phyloP scores from a whole-genome alignment of 2,329 filamentous ascomycete genomes.

The Claviceps sp. region DNA sequence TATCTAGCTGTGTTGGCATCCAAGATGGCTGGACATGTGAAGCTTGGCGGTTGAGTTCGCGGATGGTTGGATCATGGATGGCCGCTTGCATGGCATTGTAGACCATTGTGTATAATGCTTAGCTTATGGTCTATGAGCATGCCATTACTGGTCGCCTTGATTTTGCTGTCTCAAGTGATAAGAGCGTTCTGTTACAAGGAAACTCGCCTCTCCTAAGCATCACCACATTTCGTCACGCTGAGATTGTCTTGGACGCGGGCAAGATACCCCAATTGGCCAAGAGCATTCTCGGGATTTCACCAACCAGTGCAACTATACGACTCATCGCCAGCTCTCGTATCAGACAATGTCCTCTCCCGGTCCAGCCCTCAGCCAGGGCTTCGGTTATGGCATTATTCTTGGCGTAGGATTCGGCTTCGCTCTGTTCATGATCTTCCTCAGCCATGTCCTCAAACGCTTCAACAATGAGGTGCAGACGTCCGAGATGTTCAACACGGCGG shows the following conservation, averaged over 20 bases:
- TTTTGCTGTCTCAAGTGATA: too few relatives aligned
- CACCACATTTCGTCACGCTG: too few relatives aligned
- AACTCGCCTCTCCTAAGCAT: too few relatives aligned
- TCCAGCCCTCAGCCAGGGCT: constrained; percentile 41
- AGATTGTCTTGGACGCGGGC: too few relatives aligned
- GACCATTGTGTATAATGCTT: neutral
- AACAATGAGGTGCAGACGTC: constrained; percentile 66
- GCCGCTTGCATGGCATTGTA: neutral
- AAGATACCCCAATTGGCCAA: too few relatives aligned
- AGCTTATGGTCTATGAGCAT: neutral
- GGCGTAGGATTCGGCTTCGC: constrained; percentile 64
- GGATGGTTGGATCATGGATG: neutral
- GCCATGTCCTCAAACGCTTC: constrained; percentile 52
- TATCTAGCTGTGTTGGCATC: neutral
- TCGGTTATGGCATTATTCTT: constrained; percentile 67
- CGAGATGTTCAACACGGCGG: constrained; percentile 85
- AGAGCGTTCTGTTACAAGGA: too few relatives aligned
- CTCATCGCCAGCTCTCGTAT: neutral
- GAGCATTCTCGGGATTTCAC: too few relatives aligned
- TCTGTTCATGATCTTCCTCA: constrained; percentile 62
- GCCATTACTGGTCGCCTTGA: too few relatives aligned
- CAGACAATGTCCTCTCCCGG: constrained; percentile 8
- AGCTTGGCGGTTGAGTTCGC: neutral
- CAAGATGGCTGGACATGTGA: neutral
- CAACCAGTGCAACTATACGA: too few relatives aligned